Conservation (phyloP, 2,329 filamentous ascomycete species). For the Daldinia eschscholtzii region DNA sequence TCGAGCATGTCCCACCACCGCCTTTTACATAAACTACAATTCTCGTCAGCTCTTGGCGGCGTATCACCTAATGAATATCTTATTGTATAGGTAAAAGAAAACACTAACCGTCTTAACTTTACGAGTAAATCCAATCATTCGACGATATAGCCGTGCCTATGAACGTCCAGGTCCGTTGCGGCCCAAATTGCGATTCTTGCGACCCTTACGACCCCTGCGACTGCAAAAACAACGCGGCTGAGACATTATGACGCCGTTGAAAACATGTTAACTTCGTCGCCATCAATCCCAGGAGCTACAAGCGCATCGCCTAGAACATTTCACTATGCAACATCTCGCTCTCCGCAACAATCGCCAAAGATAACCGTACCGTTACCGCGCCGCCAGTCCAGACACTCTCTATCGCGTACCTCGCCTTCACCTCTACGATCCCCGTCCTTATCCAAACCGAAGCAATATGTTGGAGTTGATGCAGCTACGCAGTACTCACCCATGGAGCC, state of each 20-base stretch:
- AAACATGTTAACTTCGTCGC: conserved; percentile 72
- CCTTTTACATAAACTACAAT: conserved; percentile 31
- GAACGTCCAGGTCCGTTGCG: conserved; percentile 30
- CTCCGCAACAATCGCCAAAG: conserved; percentile 58
- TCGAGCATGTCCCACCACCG: conserved; percentile 36
- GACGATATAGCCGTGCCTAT: conserved; percentile 33
- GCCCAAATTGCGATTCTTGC: conserved; percentile 29
- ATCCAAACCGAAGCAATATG: conserved; percentile 57
- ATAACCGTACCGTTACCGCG: conserved; percentile 58
- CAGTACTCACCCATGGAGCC: conserved; percentile 65
- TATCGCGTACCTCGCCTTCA: conserved; percentile 52
- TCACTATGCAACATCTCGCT: conserved; percentile 62
- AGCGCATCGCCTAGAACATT: conserved; percentile 65
- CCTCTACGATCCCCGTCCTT: conserved; percentile 50
- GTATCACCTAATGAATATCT: conserved; percentile 23
- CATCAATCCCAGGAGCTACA: conserved; percentile 63
- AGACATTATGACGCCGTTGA: conserved; percentile 61
- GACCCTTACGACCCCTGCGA: conserved; percentile 24
- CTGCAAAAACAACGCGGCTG: conserved; percentile 27
- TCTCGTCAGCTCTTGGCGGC: conserved; percentile 30
- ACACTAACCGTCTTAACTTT: conserved; percentile 11
- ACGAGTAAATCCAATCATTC: conserved; percentile 25
- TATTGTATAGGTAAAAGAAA: conserved; percentile 17
- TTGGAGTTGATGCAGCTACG: conserved; percentile 62
- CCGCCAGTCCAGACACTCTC: conserved; percentile 55